phyloP scores from a whole-genome alignment of 1,284 basidiomycete species.

The Ceratobasidium sp. region DNA sequence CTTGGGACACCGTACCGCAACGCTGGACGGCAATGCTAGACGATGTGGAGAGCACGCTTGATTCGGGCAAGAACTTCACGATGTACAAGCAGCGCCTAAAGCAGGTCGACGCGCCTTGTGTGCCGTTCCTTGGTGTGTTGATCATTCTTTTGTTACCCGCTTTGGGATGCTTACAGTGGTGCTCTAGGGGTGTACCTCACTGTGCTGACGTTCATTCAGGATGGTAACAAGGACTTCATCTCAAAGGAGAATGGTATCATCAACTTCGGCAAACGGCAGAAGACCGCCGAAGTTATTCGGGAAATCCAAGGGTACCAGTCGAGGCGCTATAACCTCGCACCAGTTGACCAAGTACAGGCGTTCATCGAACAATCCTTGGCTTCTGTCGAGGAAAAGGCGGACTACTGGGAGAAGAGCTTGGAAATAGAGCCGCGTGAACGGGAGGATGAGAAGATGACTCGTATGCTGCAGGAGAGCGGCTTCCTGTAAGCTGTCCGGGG shows the following conservation, averaged over 20 bases:
- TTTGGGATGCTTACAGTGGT: constrained; percentile 1
- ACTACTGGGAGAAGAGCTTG: constrained; percentile 84
- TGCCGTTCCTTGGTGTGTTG: constrained; percentile 87
- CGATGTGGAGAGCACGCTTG: constrained; percentile 85
- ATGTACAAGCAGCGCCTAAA: constrained; percentile 90
- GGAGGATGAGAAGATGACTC: constrained; percentile 93
- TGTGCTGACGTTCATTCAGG: constrained; percentile 96
- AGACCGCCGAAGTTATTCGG: constrained; percentile 92
- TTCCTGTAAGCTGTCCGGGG: constrained; percentile 66
- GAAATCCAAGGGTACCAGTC: constrained; percentile 97
- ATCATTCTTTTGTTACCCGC: background rate
- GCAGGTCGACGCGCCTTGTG: constrained; percentile 90
- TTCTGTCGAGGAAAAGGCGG: constrained; percentile 69
- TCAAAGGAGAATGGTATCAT: constrained; percentile 76
- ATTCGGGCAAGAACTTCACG: constrained; percentile 91
- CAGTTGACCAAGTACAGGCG: constrained; percentile 72
- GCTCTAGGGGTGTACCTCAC: constrained; percentile 90
- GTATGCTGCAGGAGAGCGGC: constrained; percentile 87
- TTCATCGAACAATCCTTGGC: constrained; percentile 84
- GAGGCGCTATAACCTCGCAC: constrained; percentile 86
- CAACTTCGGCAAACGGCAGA: constrained; percentile 96
- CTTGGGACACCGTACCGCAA: constrained; percentile 90
- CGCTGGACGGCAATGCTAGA: constrained; percentile 57
- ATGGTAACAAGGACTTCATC: constrained; percentile 92
- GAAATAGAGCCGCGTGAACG: constrained; percentile 91